phyloP scores from a whole-genome alignment of 805 yeast genomes.

The Candida patagonica region DNA sequence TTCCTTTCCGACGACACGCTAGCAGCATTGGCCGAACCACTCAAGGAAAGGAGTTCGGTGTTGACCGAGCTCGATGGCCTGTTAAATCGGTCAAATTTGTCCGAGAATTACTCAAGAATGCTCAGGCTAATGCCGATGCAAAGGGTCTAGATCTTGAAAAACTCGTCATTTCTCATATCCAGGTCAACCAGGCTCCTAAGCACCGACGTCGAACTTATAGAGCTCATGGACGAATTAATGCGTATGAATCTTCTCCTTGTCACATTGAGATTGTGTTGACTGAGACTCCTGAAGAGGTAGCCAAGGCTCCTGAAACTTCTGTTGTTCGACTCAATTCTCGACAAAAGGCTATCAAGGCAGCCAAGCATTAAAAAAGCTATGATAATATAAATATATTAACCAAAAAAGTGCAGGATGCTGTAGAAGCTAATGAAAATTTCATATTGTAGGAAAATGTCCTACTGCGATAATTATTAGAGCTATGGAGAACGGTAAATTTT shows the following conservation, averaged over 20 bases:
- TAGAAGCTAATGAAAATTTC: no score
- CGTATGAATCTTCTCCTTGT: slow-evolving; percentile 97
- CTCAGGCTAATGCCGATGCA: slow-evolving; percentile 98
- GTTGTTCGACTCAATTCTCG: slow-evolving; percentile 72
- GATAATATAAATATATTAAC: no score
- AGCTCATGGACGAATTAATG: slow-evolving; percentile 99
- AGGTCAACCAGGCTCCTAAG: slow-evolving; percentile 99
- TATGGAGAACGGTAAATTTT: no score
- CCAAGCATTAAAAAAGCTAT: slow-evolving; percentile 23
- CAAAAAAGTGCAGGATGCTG: no score
- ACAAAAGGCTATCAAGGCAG: slow-evolving; percentile 86
- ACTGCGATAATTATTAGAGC: no score
- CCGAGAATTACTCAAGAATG: slow-evolving; percentile 91
- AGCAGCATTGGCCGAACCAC: slow-evolving; percentile 97
- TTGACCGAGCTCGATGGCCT: slow-evolving; percentile 99
- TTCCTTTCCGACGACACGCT: slow-evolving; percentile 98
- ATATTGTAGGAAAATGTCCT: no score
- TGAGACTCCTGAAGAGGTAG: slow-evolving; percentile 90
- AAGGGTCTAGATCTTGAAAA: slow-evolving; percentile 96
- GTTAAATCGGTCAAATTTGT: slow-evolving; percentile 94
- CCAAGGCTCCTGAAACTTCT: slow-evolving; percentile 71
- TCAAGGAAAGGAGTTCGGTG: slow-evolving; percentile 99
- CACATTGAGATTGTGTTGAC: slow-evolving; percentile 97
- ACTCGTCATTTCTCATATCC: slow-evolving; percentile 94
- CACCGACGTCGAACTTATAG: slow-evolving; percentile 99